Evolutionary conservation across 2,329 filamentous ascomycete genomes (phyloP).

Genomic region (Acarospora socialis): DNA sequence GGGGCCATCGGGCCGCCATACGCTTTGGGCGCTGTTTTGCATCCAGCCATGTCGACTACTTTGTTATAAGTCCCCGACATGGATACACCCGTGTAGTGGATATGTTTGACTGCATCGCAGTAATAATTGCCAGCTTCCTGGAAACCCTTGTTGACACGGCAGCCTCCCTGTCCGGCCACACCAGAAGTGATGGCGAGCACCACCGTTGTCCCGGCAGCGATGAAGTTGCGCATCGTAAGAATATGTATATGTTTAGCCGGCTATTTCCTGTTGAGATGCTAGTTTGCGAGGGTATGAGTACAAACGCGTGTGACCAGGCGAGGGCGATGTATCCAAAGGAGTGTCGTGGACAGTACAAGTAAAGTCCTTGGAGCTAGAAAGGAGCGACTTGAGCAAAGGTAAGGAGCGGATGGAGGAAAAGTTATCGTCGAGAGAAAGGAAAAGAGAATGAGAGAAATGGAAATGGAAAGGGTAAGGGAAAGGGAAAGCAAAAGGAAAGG

Average conservation of each 20-base stretch:
- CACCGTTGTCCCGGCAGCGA: constrained; percentile 12
- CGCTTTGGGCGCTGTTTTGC: constrained; percentile 35
- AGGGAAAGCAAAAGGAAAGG: no score
- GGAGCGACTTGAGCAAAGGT: constrained; percentile 8
- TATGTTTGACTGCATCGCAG: constrained; percentile 48
- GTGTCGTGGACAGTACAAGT: constrained; percentile 1
- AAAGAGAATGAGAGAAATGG: background rate
- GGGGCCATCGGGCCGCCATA: constrained; percentile 52
- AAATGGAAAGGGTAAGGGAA: background rate
- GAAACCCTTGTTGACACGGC: no score
- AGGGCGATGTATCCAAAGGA: constrained; percentile 6
- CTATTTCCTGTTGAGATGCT: no score
- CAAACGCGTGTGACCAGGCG: constrained; percentile 1
- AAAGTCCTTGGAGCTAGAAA: constrained; percentile 9
- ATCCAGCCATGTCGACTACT: constrained; percentile 48
- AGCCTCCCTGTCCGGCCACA: no score
- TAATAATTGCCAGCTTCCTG: constrained; percentile 60
- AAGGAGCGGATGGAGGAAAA: background rate
- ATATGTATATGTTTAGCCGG: no score
- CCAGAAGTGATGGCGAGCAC: no score
- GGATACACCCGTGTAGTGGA: constrained; percentile 53
- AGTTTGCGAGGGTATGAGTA: background rate
- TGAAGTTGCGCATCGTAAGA: background rate
- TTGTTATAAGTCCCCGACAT: constrained; percentile 48
- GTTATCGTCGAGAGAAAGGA: background rate